Conservation (phyloP, 2,329 filamentous ascomycete genomes). For the Paramyrothecium sp. region DNA sequence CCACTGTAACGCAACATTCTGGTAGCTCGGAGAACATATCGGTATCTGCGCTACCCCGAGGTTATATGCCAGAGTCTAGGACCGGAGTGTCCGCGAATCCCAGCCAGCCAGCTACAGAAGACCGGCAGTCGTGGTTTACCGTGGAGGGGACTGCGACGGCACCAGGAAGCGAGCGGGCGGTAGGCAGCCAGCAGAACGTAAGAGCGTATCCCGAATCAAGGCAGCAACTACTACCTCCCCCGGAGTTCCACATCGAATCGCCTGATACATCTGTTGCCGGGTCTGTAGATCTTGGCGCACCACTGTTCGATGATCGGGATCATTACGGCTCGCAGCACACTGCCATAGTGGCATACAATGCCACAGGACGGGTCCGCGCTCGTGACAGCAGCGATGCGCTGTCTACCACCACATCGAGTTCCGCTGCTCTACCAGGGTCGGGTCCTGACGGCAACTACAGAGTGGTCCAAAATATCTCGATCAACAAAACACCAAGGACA, state of each 20-base stretch:
- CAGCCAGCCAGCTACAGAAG: constrained; percentile 18
- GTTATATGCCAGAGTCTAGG: constrained; percentile 7
- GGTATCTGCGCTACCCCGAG: constrained; percentile 19
- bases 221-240: constrained; percentile 27
- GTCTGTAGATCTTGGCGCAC: constrained; percentile 23
- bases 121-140: constrained; percentile 32
- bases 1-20: constrained; percentile 19
- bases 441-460: constrained; percentile 3
- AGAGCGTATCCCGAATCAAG: constrained; percentile 26
- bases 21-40: constrained; percentile 20
- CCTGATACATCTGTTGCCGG: constrained; percentile 22
- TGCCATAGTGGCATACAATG: constrained; percentile 6
- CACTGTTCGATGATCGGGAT: constrained; percentile 23
- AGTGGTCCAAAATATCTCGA: constrained; percentile 7
- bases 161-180: constrained; percentile 21
- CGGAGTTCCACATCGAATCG: constrained; percentile 22
- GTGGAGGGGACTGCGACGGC: constrained; percentile 23
- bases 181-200: constrained; percentile 20
- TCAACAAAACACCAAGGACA: background rate
- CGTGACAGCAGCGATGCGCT: constrained; percentile 19
- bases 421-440: constrained; percentile 24
- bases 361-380: constrained; percentile 10
- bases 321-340: constrained; percentile 15
- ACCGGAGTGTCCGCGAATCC: too few species aligned
- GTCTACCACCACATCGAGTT: constrained; percentile 30